phyloP scores from a whole-genome alignment of 2,329 filamentous ascomycete species.

The Celoporthe dispersa region DNA sequence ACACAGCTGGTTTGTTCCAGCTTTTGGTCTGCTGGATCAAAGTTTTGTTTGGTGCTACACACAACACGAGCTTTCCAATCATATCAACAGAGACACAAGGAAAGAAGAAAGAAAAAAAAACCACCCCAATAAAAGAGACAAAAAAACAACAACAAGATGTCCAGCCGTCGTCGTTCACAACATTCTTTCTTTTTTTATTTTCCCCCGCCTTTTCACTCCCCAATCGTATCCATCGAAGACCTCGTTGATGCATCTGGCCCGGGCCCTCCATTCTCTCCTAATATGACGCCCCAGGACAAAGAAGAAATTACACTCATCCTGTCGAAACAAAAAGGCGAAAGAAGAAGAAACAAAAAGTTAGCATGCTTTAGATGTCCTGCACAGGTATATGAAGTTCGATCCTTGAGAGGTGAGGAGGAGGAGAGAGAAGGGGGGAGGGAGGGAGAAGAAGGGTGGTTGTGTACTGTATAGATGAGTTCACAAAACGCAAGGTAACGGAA shows the following conservation, averaged over 20 bases:
- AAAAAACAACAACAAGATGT: not conserved
- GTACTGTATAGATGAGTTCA: not conserved
- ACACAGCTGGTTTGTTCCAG: not conserved
- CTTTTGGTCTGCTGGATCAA: not conserved
- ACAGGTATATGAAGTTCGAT: not conserved
- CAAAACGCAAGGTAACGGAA: not conserved
- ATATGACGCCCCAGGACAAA: constrained; percentile 30
- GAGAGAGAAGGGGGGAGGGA: not conserved
- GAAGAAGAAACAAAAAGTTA: not conserved
- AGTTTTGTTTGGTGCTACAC: not conserved
- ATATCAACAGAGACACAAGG: not conserved
- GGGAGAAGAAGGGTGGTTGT: not conserved
- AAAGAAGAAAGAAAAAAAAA: not conserved
- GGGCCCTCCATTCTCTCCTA: constrained; percentile 24
- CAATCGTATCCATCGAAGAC: constrained; percentile 28
- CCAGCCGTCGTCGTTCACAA: not conserved
- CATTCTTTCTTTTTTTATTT: not conserved
- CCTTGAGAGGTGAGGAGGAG: not conserved
- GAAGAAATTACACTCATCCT: constrained; percentile 30
- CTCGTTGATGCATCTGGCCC: constrained; percentile 18
- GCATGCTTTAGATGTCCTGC: constrained; percentile 1
- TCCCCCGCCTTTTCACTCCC: constrained; percentile 3
- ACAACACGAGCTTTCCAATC: not conserved
- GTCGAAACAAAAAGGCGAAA: not conserved
- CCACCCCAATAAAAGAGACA: not conserved